These are phyloP conservation scores for Eucalyptus erythrocorys DNA, from an alignment of 345 rosid genomes.

Conservation along the genomic window DNA sequence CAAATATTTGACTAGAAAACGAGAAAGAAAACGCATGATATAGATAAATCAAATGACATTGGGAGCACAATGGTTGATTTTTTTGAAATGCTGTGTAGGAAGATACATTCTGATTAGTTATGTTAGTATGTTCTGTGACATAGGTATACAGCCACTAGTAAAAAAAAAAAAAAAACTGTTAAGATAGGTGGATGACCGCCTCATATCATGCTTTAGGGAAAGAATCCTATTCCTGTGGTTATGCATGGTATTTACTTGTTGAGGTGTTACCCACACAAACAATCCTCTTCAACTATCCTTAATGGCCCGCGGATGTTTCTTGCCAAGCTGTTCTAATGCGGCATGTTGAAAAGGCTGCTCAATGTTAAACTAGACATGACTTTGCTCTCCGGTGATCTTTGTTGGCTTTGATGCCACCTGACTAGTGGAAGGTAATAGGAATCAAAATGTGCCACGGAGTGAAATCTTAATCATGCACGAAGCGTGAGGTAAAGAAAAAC, in stretches of 20 bases:
- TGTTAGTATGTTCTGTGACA: not conserved
- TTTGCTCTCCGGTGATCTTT: no score
- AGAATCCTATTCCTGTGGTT: not conserved
- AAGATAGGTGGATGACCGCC: not conserved
- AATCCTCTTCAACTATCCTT: not conserved
- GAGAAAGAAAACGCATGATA: not conserved
- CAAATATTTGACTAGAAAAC: not conserved
- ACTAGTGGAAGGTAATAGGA: no score
- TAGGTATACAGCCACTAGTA: not conserved
- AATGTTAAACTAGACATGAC: no score
- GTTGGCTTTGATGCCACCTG: no score
- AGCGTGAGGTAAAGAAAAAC: no score
- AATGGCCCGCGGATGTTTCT: no score
- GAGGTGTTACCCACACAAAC: not conserved
- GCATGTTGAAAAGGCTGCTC: no score
- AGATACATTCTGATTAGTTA: not conserved
- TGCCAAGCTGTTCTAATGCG: no score
- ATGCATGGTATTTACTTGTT: not conserved
- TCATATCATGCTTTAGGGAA: not conserved
- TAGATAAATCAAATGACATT: not conserved
- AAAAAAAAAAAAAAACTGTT: not conserved
- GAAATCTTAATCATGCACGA: no score
- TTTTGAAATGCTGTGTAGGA: not conserved
- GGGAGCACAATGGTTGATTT: not conserved
- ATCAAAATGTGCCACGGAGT: no score